A percentile compares a stretch with the other conserved stretches of the same genome.
phyloP scores from a whole-genome alignment of 2,329 filamentous ascomycete species.

The Aspergillus sclerotialis region DNA sequence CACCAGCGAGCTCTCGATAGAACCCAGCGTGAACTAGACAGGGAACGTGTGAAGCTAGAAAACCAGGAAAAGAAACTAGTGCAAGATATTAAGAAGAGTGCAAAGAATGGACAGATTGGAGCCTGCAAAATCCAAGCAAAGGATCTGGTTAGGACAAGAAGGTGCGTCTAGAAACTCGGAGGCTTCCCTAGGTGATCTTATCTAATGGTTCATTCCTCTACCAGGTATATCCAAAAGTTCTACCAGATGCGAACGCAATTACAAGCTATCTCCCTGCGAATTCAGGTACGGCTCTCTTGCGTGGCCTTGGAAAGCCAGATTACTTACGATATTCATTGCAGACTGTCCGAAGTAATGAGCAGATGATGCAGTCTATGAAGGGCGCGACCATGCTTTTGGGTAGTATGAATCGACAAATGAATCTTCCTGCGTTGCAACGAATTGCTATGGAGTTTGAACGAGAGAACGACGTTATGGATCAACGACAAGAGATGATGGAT shows the following conservation, averaged over 20 bases:
- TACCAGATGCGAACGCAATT: slow-evolving; percentile 96
- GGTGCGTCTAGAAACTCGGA: slow-evolving; percentile 51
- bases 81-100: slow-evolving; percentile 93
- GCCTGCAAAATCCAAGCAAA: slow-evolving; percentile 98
- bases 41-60: slow-evolving; percentile 90
- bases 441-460: slow-evolving; percentile 99
- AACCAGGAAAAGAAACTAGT: slow-evolving; percentile 98
- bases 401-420: slow-evolving; percentile 98
- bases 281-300: slow-evolving; percentile 60
- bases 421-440: slow-evolving; percentile 85
- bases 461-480: slow-evolving; percentile 99
- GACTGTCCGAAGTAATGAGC: slow-evolving; percentile 97
- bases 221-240: slow-evolving; percentile 92
- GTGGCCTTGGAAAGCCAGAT: slow-evolving; percentile 1
- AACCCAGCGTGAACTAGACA: slow-evolving; percentile 91
- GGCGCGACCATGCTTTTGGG: slow-evolving; percentile 86
- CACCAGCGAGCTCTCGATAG: slow-evolving; percentile 97
- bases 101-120: slow-evolving; percentile 97
- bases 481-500: slow-evolving; percentile 99
- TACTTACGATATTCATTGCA: slow-evolving; percentile 31
- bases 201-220: slow-evolving; percentile 2
- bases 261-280: slow-evolving; percentile 88
- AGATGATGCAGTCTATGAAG: slow-evolving; percentile 99
- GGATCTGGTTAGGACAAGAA: slow-evolving; percentile 84
- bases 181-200: no score